Base-by-base conservation (phyloP, 1,139 yeast genomes). In the Debaryomyces fabryi region DNA sequence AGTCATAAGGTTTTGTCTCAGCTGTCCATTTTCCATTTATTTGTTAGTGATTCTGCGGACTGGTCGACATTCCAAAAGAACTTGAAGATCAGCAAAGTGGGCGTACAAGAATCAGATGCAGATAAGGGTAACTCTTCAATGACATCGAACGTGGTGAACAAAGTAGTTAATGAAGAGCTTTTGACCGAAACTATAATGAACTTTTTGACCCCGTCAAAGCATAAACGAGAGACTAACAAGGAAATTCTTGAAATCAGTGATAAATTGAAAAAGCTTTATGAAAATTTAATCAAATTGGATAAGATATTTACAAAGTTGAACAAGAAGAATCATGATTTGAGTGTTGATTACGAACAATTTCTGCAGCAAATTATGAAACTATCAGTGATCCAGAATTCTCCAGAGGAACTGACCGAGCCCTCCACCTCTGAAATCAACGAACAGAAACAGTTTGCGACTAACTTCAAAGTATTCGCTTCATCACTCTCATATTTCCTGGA, bases 161-260 rank as follows among this genome's bases (percentile, higher is more conserved):
- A 70, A 50, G 79, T 75, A 5, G 80, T 76, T 27, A 76, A 76
- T 52, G 77, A 86, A 52, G 95, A 87, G 44, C 74, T 85, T 7
- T 68, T 88, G 18, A 85, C 96, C 0, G 99, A 93, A 62, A 86
- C 89, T 1, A 83, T 93, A 35, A 86, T 93, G 86, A 93, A 93
- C 63, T 96, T 96, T 25, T 88, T 93, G 59, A 86, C 95, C 46
- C 85, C 91, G 13, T 83, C 90, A 6, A 76, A 76, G 57, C 79
- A 76, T 56, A 85, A 85, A 58, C 76, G 83, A 32, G 95, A 87
- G 56, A 81, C 83, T 49, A 83, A 81, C 57, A 85, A 86, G 54
- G 97, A 90, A 55, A 89, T 92, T 56, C 73, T 85, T 49, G 97
- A 89, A 58, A 90, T 92, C 32, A 85, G 83, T 59, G 96, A 88